phyloP scores from a whole-genome alignment of 306 rosid species.

The Phaseolus lunatus region DNA sequence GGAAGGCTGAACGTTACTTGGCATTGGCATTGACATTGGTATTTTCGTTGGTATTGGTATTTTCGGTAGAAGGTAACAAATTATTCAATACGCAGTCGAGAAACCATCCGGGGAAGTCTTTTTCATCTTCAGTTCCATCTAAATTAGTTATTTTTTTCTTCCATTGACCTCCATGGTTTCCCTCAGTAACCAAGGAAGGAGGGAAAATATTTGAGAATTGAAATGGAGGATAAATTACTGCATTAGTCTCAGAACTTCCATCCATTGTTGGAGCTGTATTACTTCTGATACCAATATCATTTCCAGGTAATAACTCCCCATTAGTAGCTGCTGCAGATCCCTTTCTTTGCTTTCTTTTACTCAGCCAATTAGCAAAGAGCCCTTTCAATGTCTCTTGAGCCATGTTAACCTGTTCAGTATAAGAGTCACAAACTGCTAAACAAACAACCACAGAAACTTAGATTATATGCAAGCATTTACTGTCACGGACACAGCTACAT shows the following conservation, averaged over 20 bases:
- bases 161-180: conserved; percentile 96
- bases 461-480: not conserved
- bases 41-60: conserved; percentile 81
- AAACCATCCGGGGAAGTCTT: conserved; percentile 98
- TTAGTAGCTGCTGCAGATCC: conserved; percentile 74
- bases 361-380: conserved; percentile 89
- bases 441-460: conserved; percentile 30
- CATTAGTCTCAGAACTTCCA: conserved; percentile 73
- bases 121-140: conserved; percentile 94
- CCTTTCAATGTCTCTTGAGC: conserved; percentile 98
- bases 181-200: conserved; percentile 94
- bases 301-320: conserved; percentile 81
- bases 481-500: not conserved
- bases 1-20: conserved; percentile 56
- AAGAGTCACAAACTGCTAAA: conserved; percentile 1
- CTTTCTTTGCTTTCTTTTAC: conserved; percentile 75
- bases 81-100: conserved; percentile 85
- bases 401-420: conserved; percentile 78
- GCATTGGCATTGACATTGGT: conserved; percentile 72
- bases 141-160: conserved; percentile 83
- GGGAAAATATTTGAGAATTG: conserved; percentile 80
- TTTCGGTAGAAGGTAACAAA: conserved; percentile 89
- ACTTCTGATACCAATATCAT: conserved; percentile 76
- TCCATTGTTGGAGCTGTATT: conserved; percentile 77
- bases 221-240: conserved; percentile 90